Conservation (phyloP, 164 flowering plant genomes). For the Paratinospora sagittata region DNA sequence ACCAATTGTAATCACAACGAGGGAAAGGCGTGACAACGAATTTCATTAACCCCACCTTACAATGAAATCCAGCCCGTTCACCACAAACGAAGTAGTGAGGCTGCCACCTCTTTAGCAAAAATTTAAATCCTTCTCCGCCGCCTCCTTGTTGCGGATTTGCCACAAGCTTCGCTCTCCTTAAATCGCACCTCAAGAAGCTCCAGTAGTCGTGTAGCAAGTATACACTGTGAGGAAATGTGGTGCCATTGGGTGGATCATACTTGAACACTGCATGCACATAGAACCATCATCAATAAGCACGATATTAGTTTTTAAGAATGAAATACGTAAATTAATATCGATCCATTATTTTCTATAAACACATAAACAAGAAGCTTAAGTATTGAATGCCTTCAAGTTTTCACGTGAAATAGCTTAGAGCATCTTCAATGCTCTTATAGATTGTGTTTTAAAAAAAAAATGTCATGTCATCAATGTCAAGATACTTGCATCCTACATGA, state of each 20-base stretch:
- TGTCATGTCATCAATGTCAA: too few relatives aligned
- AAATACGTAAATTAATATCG: too few relatives aligned
- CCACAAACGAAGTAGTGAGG: constrained; percentile 45
- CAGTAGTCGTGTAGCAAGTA: constrained; percentile 38
- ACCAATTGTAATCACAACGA: background rate
- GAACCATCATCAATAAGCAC: background rate
- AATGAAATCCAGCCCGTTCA: constrained; percentile 32
- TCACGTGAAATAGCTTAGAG: too few relatives aligned
- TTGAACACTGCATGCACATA: constrained; percentile 3
- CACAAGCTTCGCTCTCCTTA: constrained; percentile 32
- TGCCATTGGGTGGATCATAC: constrained; percentile 36
- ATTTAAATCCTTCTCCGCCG: constrained; percentile 41
- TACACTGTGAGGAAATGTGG: constrained; percentile 39
- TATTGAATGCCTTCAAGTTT: too few relatives aligned
- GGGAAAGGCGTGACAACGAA: constrained; percentile 31
- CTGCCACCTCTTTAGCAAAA: constrained; percentile 26
- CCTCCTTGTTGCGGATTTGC: constrained; percentile 32
- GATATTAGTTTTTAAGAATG: too few relatives aligned
- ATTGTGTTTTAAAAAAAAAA: too few relatives aligned
- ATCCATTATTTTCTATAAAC: too few relatives aligned
- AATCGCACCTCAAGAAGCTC: constrained; percentile 47
- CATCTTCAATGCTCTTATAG: too few relatives aligned
- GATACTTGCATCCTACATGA: too few relatives aligned
- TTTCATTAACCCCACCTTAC: constrained; percentile 41
- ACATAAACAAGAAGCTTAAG: too few relatives aligned